Percentiles rank a stretch among this genome's conserved stretches.
phyloP scores from a whole-genome alignment of 495 filamentous ascomycete genomes.

The Aspergillus asperescens region DNA sequence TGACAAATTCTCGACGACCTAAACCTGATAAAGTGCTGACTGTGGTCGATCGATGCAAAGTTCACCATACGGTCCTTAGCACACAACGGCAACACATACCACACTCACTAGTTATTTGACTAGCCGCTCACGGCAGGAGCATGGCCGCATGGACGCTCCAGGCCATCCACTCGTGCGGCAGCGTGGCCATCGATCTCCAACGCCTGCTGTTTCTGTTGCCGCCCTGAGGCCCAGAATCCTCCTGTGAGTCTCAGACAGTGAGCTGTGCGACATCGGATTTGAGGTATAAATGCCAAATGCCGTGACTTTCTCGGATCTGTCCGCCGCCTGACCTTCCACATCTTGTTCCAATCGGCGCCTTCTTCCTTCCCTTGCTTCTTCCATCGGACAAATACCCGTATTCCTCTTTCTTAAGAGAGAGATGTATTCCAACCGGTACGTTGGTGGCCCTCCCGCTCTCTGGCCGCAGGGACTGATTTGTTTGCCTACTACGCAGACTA shows the following conservation, averaged over 20 bases:
- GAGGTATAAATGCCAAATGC: too few species aligned
- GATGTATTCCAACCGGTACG: not conserved
- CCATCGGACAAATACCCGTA: slow-evolving; percentile 1
- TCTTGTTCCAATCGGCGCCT: not conserved
- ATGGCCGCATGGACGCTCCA: not conserved
- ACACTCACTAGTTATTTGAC: not conserved
- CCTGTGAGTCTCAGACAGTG: slow-evolving; percentile 1
- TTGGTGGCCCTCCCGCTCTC: not conserved
- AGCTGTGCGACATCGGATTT: too few species aligned
- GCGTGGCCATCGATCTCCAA: slow-evolving; percentile 1
- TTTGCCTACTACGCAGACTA: not conserved
- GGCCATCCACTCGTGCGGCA: slow-evolving; percentile 5
- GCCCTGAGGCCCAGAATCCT: not conserved
- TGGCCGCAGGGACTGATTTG: not conserved
- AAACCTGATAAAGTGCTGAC: not conserved
- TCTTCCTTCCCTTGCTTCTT: not conserved
- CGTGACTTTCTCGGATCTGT: not conserved
- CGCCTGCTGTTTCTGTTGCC: slow-evolving; percentile 9
- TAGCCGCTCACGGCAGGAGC: slow-evolving; percentile 4
- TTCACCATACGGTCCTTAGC: too few species aligned
- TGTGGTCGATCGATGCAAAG: too few species aligned
- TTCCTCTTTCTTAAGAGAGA: not conserved
- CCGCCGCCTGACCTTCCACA: not conserved
- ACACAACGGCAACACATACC: too few species aligned
- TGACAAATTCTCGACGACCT: not conserved